These are phyloP conservation scores for Verticillium nonalfalfae DNA, from an alignment of 2,329 filamentous ascomycete species.

Conservation along the genomic window DNA sequence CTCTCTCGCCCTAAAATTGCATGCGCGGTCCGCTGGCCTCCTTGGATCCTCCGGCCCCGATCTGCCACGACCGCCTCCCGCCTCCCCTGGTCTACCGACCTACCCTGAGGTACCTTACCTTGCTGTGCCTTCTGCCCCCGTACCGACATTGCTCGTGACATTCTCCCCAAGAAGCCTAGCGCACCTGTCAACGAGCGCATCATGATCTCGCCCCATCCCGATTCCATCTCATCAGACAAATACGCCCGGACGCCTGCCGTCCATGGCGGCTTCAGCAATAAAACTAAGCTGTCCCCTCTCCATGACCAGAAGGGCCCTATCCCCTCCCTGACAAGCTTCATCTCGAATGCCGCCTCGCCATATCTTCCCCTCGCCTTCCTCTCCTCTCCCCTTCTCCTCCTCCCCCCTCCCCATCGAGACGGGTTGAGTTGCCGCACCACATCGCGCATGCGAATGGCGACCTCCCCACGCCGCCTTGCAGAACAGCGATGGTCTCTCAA, in stretches of 20 bases:
- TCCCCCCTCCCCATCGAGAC: constrained; percentile 4
- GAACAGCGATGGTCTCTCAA: constrained; percentile 19
- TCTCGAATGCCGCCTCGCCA: constrained; percentile 1
- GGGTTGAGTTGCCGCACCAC: neutral
- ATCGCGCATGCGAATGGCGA: constrained; percentile 14
- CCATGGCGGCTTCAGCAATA: constrained; percentile 10
- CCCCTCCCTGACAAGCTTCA: constrained; percentile 1
- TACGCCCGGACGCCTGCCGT: constrained; percentile 4
- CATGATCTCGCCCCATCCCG: constrained; percentile 8
- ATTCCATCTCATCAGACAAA: constrained; percentile 8
- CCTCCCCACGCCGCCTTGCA: constrained; percentile 10
- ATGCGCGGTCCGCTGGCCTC: neutral
- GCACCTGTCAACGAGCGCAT: constrained; percentile 11
- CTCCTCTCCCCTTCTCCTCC: constrained; percentile 4
- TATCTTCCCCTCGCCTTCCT: constrained; percentile 2
- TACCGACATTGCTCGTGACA: constrained; percentile 13
- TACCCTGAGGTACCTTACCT: too few species aligned
- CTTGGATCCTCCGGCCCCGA: neutral
- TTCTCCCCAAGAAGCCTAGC: constrained; percentile 14
- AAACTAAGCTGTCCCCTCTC: constrained; percentile 6
- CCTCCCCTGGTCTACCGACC: neutral
- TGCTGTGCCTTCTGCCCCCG: neutral
- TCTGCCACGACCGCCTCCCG: neutral
- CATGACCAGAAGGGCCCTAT: neutral
- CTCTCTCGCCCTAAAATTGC: neutral